A percentile compares a stretch with the other conserved stretches of the same genome.
These are phyloP conservation scores for Mucor racemosus DNA, from an alignment of 371 early-diverging fungal genomes.

Conservation along the genomic window DNA sequence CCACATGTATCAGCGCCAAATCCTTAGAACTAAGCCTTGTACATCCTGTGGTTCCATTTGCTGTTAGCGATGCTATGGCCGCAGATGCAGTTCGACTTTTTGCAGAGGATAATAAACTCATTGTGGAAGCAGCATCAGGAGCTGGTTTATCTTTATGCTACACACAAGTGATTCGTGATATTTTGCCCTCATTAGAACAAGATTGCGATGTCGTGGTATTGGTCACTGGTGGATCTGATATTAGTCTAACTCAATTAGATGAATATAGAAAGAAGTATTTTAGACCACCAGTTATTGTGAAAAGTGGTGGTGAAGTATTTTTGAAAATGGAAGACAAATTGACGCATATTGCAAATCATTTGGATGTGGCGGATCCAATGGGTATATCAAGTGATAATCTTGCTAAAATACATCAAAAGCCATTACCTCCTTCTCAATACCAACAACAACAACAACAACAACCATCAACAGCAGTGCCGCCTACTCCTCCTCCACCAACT, in stretches of 20 bases:
- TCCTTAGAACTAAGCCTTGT: slow-evolving; percentile 60
- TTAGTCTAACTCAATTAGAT: slow-evolving; percentile 52
- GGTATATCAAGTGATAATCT: slow-evolving; percentile 29
- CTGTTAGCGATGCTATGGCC: slow-evolving; percentile 67
- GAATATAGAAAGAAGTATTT: slow-evolving; percentile 56
- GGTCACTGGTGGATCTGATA: slow-evolving; percentile 67
- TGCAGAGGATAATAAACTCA: slow-evolving; percentile 60
- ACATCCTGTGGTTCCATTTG: slow-evolving; percentile 66
- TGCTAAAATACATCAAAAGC: slow-evolving; percentile 18
- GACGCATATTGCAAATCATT: slow-evolving; percentile 30
- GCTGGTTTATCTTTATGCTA: slow-evolving; percentile 59
- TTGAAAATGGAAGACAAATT: slow-evolving; percentile 56
- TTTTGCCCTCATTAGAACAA: slow-evolving; percentile 53
- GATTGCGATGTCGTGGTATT: slow-evolving; percentile 60
- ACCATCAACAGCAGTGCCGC: not conserved
- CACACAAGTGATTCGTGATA: slow-evolving; percentile 59
- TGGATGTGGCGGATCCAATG: slow-evolving; percentile 39
- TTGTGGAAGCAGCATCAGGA: slow-evolving; percentile 68
- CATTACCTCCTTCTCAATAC: not conserved
- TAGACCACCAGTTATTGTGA: slow-evolving; percentile 59
- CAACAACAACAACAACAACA: not conserved
- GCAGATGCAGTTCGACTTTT: slow-evolving; percentile 59
- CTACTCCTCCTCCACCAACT: slow-evolving; percentile 15
- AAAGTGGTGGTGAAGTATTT: slow-evolving; percentile 63
- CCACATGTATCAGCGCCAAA: slow-evolving; percentile 55